These are phyloP conservation scores for Cladosporium sp. DNA, from an alignment of 2,329 filamentous ascomycete genomes.

Conservation along the genomic window DNA sequence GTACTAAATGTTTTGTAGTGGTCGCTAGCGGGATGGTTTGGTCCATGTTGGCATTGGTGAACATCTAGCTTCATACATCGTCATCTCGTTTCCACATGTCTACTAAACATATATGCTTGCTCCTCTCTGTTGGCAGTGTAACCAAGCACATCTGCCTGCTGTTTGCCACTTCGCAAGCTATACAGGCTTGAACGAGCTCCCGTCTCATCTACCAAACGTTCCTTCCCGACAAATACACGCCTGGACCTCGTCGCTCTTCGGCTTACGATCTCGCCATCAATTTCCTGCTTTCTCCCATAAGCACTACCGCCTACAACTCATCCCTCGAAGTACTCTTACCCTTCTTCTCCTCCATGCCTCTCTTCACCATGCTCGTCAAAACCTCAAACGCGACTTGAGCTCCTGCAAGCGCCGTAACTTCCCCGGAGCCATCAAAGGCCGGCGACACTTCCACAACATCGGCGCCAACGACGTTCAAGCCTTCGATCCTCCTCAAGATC, in stretches of 20 bases:
- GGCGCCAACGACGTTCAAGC: constrained; percentile 80
- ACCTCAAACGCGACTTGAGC: constrained; percentile 85
- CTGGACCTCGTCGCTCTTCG: not conserved
- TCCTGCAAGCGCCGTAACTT: constrained; percentile 78
- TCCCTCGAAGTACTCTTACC: constrained; percentile 25
- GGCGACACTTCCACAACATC: constrained; percentile 89
- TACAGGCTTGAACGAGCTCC: not conserved
- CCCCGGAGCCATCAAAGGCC: constrained; percentile 76
- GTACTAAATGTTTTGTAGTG: not conserved
- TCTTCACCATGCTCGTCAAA: constrained; percentile 73
- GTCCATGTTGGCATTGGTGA: not conserved
- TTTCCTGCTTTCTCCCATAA: not conserved
- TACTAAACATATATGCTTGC: not conserved
- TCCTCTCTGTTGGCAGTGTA: not conserved
- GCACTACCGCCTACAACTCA: constrained; percentile 27
- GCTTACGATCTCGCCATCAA: not conserved
- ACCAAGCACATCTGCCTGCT: not conserved
- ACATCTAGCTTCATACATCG: not conserved
- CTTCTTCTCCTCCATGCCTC: constrained; percentile 46
- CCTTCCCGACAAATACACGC: not conserved
- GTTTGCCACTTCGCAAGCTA: not conserved
- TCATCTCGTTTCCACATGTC: not conserved
- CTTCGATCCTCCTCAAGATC: constrained; percentile 78
- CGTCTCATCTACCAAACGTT: not conserved
- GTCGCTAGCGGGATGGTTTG: not conserved